Evolutionary conservation across 257 asterid genomes (phyloP), one percentile per base, ranked within the genome.

Genomic region (Euphrasia confusa): DNA sequence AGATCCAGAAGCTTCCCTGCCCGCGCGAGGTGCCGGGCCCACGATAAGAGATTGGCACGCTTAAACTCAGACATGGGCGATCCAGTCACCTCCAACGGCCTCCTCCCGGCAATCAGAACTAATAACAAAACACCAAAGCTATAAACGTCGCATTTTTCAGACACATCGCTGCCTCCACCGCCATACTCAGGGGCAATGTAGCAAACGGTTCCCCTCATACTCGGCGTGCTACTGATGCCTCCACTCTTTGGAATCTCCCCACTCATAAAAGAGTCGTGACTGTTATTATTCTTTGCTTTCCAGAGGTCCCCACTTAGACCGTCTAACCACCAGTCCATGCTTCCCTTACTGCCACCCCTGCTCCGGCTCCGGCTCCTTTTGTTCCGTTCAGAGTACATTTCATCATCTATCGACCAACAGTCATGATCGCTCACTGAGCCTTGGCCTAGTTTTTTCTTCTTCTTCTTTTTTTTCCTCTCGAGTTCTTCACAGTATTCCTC

Each of bases 51-150:
- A 75, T 93, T 93, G 47, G 97, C 99, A 17, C 91, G 79, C 50
- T 85, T 90, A 77, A 89, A 89, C 64, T 93, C 97, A 1, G 95
- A 80, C 95, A 87, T 77, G 32, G 99, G 97, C 0, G 97, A 93
- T 2, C 96, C 96, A 0, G 95, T 93, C 63, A 93, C 95, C 81
- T 93, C 91, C 66, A 93, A 95, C 30, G 99, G 99, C 75, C 99
- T 77, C 24, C 99, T 83, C 6, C 99, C 97, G 1, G 99, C 82
- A 24, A 93, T 67, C 15, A 93, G 75, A 71, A 93, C 99, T 40
- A 93, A 76, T 39, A 93, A 70, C 59, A 89, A 79, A 61, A 93
- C 97, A 13, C 99, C 99, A 33, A 61, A 93, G 67, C 97, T 93
- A 54, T 93, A 93, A 15, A 93, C 94, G 49, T 93, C 97, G 24